These are phyloP conservation scores for Saccharomycopsis selenospora DNA, from an alignment of 805 yeast genomes.

Conservation along the genomic window DNA sequence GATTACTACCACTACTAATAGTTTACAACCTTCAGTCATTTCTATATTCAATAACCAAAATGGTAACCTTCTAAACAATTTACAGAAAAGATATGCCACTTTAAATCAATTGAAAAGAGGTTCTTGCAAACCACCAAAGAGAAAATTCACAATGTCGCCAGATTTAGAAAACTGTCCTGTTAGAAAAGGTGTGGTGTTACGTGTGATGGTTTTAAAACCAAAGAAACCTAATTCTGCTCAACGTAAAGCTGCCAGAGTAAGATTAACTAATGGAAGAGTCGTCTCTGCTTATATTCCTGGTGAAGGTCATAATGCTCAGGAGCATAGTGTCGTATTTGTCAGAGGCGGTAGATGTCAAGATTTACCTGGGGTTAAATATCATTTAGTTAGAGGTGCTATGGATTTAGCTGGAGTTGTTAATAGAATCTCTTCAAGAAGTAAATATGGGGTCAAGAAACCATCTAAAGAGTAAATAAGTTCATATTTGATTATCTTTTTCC, in stretches of 20 bases:
- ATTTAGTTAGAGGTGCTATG: slow-evolving; percentile 84
- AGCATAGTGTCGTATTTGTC: slow-evolving; percentile 90
- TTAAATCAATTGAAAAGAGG: slow-evolving; percentile 74
- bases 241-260: slow-evolving; percentile 92
- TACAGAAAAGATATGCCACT: slow-evolving; percentile 44
- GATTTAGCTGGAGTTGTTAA: slow-evolving; percentile 95
- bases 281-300: slow-evolving; percentile 95
- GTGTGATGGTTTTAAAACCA: slow-evolving; percentile 94
- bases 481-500: too few species aligned
- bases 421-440: slow-evolving; percentile 81
- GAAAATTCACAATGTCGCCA: slow-evolving; percentile 56
- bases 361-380: slow-evolving; percentile 96
- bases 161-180: slow-evolving; percentile 80
- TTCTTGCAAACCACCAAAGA: slow-evolving; percentile 43
- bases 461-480: slow-evolving; percentile 39
- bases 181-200: slow-evolving; percentile 84
- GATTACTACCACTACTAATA: neutral
- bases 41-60: slow-evolving; percentile 1
- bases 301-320: slow-evolving; percentile 97
- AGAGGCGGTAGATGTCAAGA: slow-evolving; percentile 99
- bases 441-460: slow-evolving; percentile 89
- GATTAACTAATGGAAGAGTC: slow-evolving; percentile 82
- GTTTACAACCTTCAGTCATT: neutral
- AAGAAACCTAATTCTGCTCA: slow-evolving; percentile 98
- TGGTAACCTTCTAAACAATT: neutral